A percentile compares a stretch with the other conserved stretches of the same genome.
Evolutionary conservation across 768 basidiomycete genomes (phyloP).

Genomic region (Cantharellus cinnabarinus): DNA sequence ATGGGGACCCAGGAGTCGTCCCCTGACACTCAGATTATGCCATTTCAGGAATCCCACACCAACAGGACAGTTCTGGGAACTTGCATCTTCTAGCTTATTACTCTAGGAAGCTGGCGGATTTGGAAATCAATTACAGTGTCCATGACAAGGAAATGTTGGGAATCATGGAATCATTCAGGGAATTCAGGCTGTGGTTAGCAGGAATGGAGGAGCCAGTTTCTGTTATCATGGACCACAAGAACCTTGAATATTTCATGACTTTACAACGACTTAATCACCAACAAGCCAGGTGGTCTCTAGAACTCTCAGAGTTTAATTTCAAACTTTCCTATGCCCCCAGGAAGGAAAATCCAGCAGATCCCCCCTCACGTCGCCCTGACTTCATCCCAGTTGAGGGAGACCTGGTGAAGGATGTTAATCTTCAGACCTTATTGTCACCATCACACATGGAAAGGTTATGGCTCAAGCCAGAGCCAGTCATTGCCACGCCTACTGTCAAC

Average conservation of each 20-base stretch:
- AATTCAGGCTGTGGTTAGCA: slow-evolving; percentile 19
- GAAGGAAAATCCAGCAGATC: no score
- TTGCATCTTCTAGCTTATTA: slow-evolving; percentile 21
- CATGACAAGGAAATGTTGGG: slow-evolving; percentile 32
- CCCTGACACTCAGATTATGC: no score
- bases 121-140: slow-evolving; percentile 29
- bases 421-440: no score
- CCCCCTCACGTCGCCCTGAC: no score
- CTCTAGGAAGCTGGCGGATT: slow-evolving; percentile 15
- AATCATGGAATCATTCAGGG: slow-evolving; percentile 19
- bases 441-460: no score
- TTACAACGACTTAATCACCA: slow-evolving; percentile 21
- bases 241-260: slow-evolving; percentile 25
- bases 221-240: slow-evolving; percentile 20
- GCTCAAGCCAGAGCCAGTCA: no score
- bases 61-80: no score
- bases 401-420: no score
- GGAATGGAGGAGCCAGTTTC: slow-evolving; percentile 11
- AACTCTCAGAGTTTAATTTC: slow-evolving; percentile 20
- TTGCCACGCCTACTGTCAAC: no score
- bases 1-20: no score
- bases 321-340: slow-evolving; percentile 14
- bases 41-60: no score
- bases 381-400: no score
- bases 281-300: slow-evolving; percentile 24